Evolutionary conservation across 208 protist species (phyloP), one percentile per base, ranked within the genome.

Genomic region (Tetramitus jugosus): DNA sequence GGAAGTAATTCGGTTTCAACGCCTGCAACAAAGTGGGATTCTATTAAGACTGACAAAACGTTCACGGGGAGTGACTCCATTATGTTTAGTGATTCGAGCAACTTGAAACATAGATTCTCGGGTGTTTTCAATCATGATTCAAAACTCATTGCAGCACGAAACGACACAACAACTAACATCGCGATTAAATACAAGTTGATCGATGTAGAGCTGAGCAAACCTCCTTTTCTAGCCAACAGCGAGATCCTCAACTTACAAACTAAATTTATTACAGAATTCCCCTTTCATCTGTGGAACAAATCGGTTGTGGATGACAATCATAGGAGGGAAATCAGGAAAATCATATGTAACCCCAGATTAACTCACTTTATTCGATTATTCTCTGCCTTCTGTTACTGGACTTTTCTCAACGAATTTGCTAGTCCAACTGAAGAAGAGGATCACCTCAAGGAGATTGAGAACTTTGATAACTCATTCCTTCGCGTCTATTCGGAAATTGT

Each of bases 241-340:
- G 62, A 69, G 31, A 69, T 69, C 33, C 35, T 69, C 0, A 29
- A 69, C 4, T n/a, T 69, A 45, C 62, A 69, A 69, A 69, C 23
- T n/a, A 31, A 7, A 43, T 69, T 69, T 13, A 29, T 69, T 29
- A 20, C 23, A 45, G 39, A 69, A 39, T 69, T 69, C 43, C 62
- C 62, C 0, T 69, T 69, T 26, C 7, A 69, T n/a, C 1, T 13
- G 8, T 69, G 62, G 62, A 69, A 43, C 13, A 37, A 29, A n/a
- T n/a, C n/a, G n/a, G n/a, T n/a, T 13, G 23, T 69, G 20, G 26
- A 29, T 26, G 39, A 69, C 33, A 45, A 39, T 2, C 62, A 69
- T n/a, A 69, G 29, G 3, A 39, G 26, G 14, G 37, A 29, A 1
- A 69, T 69, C 13, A 29, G 14, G 31, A 69, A 69, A 26, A 20